Base-by-base conservation (phyloP, 352 stramenopile species). In the Phytophthora hybrid region DNA sequence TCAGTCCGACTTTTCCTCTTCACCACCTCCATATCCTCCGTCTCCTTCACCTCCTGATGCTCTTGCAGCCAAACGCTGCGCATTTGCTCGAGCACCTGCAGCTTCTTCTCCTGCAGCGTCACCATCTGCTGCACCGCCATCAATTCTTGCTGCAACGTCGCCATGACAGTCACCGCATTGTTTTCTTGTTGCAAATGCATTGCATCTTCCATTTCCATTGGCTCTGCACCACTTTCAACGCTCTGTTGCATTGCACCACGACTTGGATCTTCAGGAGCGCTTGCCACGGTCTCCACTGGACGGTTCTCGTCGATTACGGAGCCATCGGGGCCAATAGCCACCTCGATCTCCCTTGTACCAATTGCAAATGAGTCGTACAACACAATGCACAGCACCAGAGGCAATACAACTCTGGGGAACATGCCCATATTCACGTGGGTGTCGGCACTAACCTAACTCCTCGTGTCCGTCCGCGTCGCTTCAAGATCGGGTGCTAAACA, bases 101-200 rank as follows among this genome's bases (percentile, higher is more conserved):
- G 71, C 56, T 86, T 88, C 58, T 76, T 73, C 32, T 78, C 66
- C 44, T 88, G 81, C 5, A 88, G 46, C 13, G 66, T 65, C n/a
- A 88, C 69, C 71, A 88, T 81, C 37, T 74, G 46, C 13, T 88
- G 74, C n/a, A 86, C 46, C 10, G 46, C 61, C 23, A 59, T 59
- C 23, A 88, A 55, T 39, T 88, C 77, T 9, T 72, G 60, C 18
- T 71, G 53, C 26, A 88, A 55, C n/a, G 59, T 65, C 9, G 58
- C 66, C 26, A 78, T 47, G 8, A 61, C 34, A 23, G 26, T 3
- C 39, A 21, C 21, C 11, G 60, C 31, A 1, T 58, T 23, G 34
- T 29, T 49, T n/a, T 71, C 31, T 1, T 46, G 16, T 61, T 54
- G 37, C 8, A 10, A 16, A 53, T 19, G 0, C n/a, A 5, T 10